These are phyloP conservation scores for Mortierella sp. DNA, from an alignment of 371 early-diverging fungal genomes.

Conservation along the genomic window DNA sequence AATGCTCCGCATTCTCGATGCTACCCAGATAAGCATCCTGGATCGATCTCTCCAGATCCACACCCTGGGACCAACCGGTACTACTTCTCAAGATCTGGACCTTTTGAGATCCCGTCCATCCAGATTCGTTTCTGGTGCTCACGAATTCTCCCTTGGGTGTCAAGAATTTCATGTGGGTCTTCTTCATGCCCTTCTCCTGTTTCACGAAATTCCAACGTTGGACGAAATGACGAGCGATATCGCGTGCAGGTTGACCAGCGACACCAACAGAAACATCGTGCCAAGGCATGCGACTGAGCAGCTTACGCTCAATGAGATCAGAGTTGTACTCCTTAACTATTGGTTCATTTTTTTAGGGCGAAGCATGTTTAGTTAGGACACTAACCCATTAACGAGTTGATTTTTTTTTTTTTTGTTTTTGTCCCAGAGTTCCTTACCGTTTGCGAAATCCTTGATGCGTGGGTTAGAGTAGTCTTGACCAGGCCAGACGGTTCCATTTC, in stretches of 20 bases:
- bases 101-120: conserved; percentile 72
- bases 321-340: conserved; percentile 47
- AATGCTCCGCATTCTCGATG: conserved; percentile 84
- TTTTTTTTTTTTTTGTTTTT: background rate
- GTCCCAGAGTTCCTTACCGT: conserved; percentile 58
- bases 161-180: conserved; percentile 73
- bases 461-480: conserved; percentile 97
- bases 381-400: too few relatives aligned
- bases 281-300: conserved; percentile 92
- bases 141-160: conserved; percentile 87
- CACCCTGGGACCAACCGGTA: conserved; percentile 76
- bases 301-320: conserved; percentile 40
- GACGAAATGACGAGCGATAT: conserved; percentile 90
- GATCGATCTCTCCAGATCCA: conserved; percentile 81
- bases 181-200: conserved; percentile 71
- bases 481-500: conserved; percentile 69
- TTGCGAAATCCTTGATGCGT: conserved; percentile 86
- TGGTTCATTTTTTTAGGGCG: too few relatives aligned
- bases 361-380: too few relatives aligned
- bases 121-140: conserved; percentile 73
- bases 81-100: conserved; percentile 79
- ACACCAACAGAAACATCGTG: conserved; percentile 84
- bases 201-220: conserved; percentile 94
- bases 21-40: conserved; percentile 84
- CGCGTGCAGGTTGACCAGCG: conserved; percentile 75